Percentiles rank a stretch among this genome's conserved stretches.
These are phyloP conservation scores for Sugiyamaella smithiae DNA, from an alignment of 805 yeast genomes.

Conservation along the genomic window DNA sequence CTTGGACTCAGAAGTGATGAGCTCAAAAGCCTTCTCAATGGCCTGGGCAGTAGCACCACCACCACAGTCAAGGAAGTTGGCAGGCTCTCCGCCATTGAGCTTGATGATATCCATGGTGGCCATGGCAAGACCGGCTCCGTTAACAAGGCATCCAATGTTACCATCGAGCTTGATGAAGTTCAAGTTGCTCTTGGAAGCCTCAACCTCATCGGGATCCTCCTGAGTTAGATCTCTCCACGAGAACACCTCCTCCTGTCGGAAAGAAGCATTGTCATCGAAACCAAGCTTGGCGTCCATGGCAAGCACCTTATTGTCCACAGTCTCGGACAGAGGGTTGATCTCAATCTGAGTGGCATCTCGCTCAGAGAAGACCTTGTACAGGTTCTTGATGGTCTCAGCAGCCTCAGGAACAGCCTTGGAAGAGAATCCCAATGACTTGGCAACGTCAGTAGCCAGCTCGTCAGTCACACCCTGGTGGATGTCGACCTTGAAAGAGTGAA, in stretches of 20 bases:
- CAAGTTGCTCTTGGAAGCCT: slow-evolving; percentile 83
- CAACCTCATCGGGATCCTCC: slow-evolving; percentile 97
- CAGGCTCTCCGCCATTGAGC: slow-evolving; percentile 97
- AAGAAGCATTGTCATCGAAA: slow-evolving; percentile 94
- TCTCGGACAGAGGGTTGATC: slow-evolving; percentile 96
- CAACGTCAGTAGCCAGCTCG: slow-evolving; percentile 69
- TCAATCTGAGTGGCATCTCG: slow-evolving; percentile 97
- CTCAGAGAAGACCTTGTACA: slow-evolving; percentile 85
- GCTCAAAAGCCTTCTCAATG: slow-evolving; percentile 92
- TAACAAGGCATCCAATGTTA: slow-evolving; percentile 96
- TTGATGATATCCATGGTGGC: slow-evolving; percentile 99
- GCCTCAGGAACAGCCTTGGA: slow-evolving; percentile 76
- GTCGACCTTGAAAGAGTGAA: slow-evolving; percentile 80
- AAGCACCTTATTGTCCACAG: slow-evolving; percentile 81
- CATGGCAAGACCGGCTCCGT: slow-evolving; percentile 99
- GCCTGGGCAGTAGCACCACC: slow-evolving; percentile 99
- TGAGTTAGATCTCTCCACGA: slow-evolving; percentile 96
- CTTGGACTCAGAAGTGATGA: slow-evolving; percentile 82
- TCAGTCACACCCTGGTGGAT: slow-evolving; percentile 78
- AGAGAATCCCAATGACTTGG: slow-evolving; percentile 79
- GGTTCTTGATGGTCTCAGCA: slow-evolving; percentile 78
- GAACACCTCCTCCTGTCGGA: slow-evolving; percentile 92
- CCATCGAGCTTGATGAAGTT: slow-evolving; percentile 98
- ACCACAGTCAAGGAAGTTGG: slow-evolving; percentile 99
- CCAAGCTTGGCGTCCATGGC: slow-evolving; percentile 99